Percentiles rank a stretch among this genome's conserved stretches.
phyloP scores from a whole-genome alignment of 345 rosid species.

The Kandelia obovata region DNA sequence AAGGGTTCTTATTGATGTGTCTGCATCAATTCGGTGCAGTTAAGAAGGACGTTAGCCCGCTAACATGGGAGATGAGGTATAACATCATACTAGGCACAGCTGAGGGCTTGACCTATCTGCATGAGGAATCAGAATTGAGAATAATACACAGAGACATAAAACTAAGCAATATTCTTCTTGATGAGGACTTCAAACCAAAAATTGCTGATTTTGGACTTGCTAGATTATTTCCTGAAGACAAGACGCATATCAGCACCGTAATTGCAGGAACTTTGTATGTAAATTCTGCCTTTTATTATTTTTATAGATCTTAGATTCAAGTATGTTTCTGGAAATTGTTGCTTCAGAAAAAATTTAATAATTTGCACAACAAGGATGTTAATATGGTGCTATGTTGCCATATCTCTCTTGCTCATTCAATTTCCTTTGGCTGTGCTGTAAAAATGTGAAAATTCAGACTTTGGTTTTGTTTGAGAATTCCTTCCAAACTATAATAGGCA shows the following conservation, averaged over 20 bases:
- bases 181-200: conserved; percentile 57
- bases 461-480: neutral
- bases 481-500: neutral
- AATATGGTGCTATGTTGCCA: no score
- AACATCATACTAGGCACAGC: conserved; percentile 68
- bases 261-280: conserved; percentile 87
- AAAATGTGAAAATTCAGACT: no score
- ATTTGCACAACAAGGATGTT: no score
- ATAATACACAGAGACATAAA: conserved; percentile 93
- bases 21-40: conserved; percentile 35
- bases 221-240: conserved; percentile 65
- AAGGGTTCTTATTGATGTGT: neutral
- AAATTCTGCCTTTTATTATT: conserved; percentile 3
- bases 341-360: no score
- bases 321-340: neutral
- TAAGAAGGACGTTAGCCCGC: conserved; percentile 34
- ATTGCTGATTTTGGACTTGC: conserved; percentile 96
- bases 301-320: neutral
- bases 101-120: conserved; percentile 79
- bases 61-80: conserved; percentile 56
- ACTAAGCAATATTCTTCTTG: conserved; percentile 68
- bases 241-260: conserved; percentile 65
- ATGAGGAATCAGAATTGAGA: conserved; percentile 62
- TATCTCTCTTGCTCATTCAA: no score
- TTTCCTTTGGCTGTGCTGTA: no score